Evolutionary conservation across 2,329 filamentous ascomycete species (phyloP).

Genomic region (Cladosporium sp.): DNA sequence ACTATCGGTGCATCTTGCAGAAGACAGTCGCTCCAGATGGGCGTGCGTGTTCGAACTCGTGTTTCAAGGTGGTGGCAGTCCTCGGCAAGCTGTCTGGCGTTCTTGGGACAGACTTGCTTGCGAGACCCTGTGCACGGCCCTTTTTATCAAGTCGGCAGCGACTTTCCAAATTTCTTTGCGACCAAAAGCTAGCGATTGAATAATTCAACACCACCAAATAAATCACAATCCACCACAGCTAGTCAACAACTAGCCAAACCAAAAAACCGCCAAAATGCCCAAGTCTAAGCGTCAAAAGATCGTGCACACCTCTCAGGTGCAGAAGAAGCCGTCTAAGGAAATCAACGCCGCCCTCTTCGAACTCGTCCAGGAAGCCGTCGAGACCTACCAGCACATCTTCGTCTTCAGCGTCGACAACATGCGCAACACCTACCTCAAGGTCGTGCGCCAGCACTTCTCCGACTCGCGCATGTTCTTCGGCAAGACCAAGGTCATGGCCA

Average conservation of each 20-base stretch:
- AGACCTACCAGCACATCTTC: conserved; percentile 87
- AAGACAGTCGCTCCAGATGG: conserved; percentile 6
- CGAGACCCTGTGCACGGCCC: conserved; percentile 7
- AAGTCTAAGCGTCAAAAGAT: conserved; percentile 92
- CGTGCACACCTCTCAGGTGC: conserved; percentile 85
- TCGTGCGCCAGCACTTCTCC: conserved; percentile 78
- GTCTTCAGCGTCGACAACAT: conserved; percentile 95
- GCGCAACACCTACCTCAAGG: conserved; percentile 95
- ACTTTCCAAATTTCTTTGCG: conserved; percentile 17
- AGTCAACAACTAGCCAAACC: conserved; percentile 13
- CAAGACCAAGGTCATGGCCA: conserved; percentile 98
- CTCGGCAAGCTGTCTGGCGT: neutral
- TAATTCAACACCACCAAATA: conserved; percentile 12
- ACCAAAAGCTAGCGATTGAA: neutral
- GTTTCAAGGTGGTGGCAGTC: neutral
- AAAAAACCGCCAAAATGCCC: conserved; percentile 67
- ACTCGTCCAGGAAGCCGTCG: conserved; percentile 81
- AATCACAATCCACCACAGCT: conserved; percentile 11
- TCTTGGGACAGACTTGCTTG: neutral
- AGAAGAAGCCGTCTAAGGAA: conserved; percentile 87
- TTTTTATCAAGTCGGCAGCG: conserved; percentile 1
- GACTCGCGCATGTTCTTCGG: conserved; percentile 96
- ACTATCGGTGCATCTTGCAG: conserved; percentile 14
- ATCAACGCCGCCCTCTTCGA: conserved; percentile 82
- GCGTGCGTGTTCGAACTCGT: neutral